Evolutionary conservation across 768 basidiomycete species (phyloP), one percentile per base, ranked within the genome.

Genomic region (Tylopilus felleus): DNA sequence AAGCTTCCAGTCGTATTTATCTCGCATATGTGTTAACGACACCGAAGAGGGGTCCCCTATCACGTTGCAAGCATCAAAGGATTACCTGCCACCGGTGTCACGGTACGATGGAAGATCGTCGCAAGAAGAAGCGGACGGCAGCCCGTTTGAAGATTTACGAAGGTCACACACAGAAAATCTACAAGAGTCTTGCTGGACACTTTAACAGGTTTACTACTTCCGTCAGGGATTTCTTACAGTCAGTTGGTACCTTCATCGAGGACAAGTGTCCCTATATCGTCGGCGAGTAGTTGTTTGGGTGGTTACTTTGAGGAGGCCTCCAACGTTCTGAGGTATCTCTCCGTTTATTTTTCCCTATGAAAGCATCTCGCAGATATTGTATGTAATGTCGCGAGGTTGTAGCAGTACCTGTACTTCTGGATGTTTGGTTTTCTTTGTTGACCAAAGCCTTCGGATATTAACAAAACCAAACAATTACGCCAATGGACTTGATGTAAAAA

Each of bases 401-500:
- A 6, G 35, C 16, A 16, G 7, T 16, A 36, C 17, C 35, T 36
- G 35, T 36, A 36, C 3, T 36, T 17, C 14, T 17, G 4, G 35
- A 17, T 36, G 16, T 35, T 13, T 38, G 13, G 57, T 58, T 29
- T 35, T 23, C 10, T n/a, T 44, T 63, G 44, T 63, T 65, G 59
- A 52, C 49, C 44, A 47, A 51, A 28, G 51, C 38, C 54, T 16
- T 55, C 5, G 0, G 40, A 45, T 65, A 0, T 29, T 58, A 65
- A 61, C 59, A 54, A 33, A 27, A 13, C 52, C 64, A 68, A 67
- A 68, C 41, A 65, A 65, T 48, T 44, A 45, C 38, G 10, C 31
- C 12, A 21, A 21, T 31, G 39, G 41, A 29, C 36, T 38, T 50
- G 1, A 41, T 52, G 35, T 27, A 29, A 54, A 39, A 28, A 36